phyloP scores from a whole-genome alignment of 2,329 filamentous ascomycete species.

The Alternaria atra region DNA sequence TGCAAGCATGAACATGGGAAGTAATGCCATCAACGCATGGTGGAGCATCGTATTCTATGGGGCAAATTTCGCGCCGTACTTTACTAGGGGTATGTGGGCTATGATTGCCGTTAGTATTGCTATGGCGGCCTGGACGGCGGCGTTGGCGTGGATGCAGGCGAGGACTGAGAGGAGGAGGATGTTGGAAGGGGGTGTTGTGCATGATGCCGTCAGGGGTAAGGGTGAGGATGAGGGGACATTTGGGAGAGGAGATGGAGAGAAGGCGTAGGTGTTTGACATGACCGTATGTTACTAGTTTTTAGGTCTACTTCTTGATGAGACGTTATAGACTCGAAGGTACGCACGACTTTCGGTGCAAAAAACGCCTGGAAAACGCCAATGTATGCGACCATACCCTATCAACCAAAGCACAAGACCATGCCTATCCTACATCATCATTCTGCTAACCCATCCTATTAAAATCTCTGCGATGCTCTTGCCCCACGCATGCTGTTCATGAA shows the following conservation, averaged over 20 bases:
- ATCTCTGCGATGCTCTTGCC: slow-evolving; percentile 39
- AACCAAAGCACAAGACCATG: background rate
- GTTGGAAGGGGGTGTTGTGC: slow-evolving; percentile 14
- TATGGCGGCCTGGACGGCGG: slow-evolving; percentile 67
- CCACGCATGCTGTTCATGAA: slow-evolving; percentile 92
- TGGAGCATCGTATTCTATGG: slow-evolving; percentile 78
- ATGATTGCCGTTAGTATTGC: slow-evolving; percentile 73
- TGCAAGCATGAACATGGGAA: slow-evolving; percentile 70
- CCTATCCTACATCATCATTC: background rate
- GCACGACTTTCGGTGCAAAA: background rate
- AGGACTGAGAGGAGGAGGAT: slow-evolving; percentile 50
- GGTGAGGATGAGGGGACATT: background rate
- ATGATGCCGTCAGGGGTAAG: slow-evolving; percentile 2
- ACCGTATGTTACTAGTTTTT: background rate
- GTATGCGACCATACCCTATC: slow-evolving; percentile 5
- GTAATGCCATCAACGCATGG: slow-evolving; percentile 75
- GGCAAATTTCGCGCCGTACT: slow-evolving; percentile 71
- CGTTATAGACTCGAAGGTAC: background rate
- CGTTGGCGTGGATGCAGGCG: slow-evolving; percentile 59
- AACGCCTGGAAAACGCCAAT: slow-evolving; percentile 7
- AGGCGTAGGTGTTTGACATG: background rate
- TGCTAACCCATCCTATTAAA: slow-evolving; percentile 38
- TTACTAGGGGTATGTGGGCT: slow-evolving; percentile 75
- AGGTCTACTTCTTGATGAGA: background rate
- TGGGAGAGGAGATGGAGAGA: background rate